Conservation (phyloP, 129 eudicot genomes). For the Mikania micrantha region DNA sequence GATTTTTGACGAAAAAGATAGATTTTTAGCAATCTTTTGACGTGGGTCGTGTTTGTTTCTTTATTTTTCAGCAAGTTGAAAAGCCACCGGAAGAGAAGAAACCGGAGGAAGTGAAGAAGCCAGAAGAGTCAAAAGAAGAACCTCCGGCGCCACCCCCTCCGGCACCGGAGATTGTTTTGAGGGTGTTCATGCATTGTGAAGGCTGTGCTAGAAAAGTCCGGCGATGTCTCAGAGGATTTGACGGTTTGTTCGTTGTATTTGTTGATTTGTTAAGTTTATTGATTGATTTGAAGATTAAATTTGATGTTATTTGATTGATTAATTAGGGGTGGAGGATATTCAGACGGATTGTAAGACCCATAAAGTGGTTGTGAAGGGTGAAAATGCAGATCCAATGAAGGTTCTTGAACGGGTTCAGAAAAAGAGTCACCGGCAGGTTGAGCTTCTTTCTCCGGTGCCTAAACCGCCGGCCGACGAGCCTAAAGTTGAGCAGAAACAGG, state of each 20-base stretch:
- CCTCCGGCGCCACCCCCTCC: conserved; percentile 37
- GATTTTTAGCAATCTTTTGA: not conserved
- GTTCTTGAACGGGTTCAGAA: conserved; percentile 72
- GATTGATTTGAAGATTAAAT: not conserved
- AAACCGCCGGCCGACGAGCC: conserved; percentile 56
- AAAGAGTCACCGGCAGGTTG: conserved; percentile 91
- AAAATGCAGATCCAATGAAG: conserved; percentile 86
- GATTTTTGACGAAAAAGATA: not conserved
- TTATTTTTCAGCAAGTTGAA: conserved; percentile 37
- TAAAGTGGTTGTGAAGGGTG: conserved; percentile 87
- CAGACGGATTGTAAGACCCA: conserved; percentile 78
- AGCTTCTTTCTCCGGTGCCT: conserved; percentile 80
- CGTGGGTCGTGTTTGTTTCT: conserved; percentile 1
- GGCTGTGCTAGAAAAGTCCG: conserved; percentile 98
- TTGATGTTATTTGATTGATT: not conserved
- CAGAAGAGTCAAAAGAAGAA: conserved; percentile 25
- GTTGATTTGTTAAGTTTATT: not conserved
- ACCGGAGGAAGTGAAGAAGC: conserved; percentile 34
- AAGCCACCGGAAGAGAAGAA: conserved; percentile 42
- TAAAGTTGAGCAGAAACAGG: conserved; percentile 51
- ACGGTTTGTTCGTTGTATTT: conserved; percentile 34
- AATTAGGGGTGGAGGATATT: conserved; percentile 79
- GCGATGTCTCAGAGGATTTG: conserved; percentile 69
- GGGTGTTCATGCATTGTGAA: conserved; percentile 97
- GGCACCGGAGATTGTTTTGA: conserved; percentile 72